A percentile compares a stretch with the other conserved stretches of the same genome.
Conservation (phyloP, 768 basidiomycete genomes). For the Holtermannia corniformis region DNA sequence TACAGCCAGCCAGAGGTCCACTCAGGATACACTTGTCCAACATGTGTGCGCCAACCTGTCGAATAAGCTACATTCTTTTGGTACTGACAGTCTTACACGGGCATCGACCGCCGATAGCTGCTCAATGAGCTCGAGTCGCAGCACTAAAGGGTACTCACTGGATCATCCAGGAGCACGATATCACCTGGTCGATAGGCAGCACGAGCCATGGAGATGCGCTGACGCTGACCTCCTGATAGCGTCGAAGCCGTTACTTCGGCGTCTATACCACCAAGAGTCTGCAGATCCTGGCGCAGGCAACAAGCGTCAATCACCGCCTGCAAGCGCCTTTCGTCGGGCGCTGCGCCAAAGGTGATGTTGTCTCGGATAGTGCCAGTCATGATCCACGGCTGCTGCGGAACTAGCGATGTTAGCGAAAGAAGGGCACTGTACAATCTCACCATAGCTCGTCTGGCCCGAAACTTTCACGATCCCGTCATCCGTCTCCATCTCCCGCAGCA, state of each 20-base stretch:
- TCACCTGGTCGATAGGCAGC: constrained; percentile 23
- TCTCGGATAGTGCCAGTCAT: background rate
- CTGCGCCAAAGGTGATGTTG: background rate
- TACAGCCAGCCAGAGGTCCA: constrained; percentile 47
- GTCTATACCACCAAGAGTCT: background rate
- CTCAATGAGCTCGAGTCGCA: background rate
- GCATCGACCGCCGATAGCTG: constrained; percentile 64
- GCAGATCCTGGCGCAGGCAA: constrained; percentile 24
- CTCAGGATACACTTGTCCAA: constrained; percentile 53
- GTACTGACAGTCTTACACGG: constrained; percentile 48
- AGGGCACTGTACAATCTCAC: too few species aligned
- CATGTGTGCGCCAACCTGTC: constrained; percentile 49
- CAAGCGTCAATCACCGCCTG: constrained; percentile 27
- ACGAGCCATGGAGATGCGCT: constrained; percentile 31
- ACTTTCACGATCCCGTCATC: constrained; percentile 19
- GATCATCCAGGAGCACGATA: constrained; percentile 38
- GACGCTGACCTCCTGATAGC: constrained; percentile 39
- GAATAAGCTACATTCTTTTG: too few species aligned
- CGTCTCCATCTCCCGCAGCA: constrained; percentile 7
- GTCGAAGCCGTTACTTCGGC: constrained; percentile 56
- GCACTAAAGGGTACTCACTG: constrained; percentile 1
- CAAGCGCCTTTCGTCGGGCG: background rate
- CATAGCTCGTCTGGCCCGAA: constrained; percentile 29
- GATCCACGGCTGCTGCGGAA: constrained; percentile 3
- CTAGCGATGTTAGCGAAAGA: too few species aligned